Evolutionary conservation across 768 basidiomycete genomes (phyloP), one percentile per base, ranked within the genome.

Genomic region (Tremella yokohamensis): DNA sequence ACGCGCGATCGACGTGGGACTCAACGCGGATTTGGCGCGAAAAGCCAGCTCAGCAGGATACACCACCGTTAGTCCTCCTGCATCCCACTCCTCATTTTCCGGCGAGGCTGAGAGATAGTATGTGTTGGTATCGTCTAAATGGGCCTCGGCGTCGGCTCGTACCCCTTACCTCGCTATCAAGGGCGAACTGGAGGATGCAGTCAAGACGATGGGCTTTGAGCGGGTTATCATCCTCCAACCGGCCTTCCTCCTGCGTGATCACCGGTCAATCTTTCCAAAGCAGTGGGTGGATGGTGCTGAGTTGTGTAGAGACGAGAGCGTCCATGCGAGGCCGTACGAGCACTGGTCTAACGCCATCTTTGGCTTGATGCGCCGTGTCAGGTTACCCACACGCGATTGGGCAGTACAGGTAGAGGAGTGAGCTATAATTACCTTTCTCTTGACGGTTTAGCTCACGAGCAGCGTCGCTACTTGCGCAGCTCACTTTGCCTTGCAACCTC

Each of bases 401-500:
- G 29, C 29, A 11, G 29, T 34, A 34, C 29, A 11, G 11, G 29
- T 34, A 11, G 29, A 34, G 29, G 29, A 34, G 29, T 34, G 29
- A 34, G 29, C 29, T 34, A 4, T 11, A 4, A 34, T 34, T 34
- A 34, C 11, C 6, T 11, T 34, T 34, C 29, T 34, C 29, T 34
- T 34, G 29, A n/a, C n/a, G 29, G 11, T 34, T 11, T 11, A 34
- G 29, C 29, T 34, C 29, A 34, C 29, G 29, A 11, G 29, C 4
- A 72, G 70, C 29, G 60, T 75, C 47, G 74, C 69, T 15, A 63
- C 60, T 25, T 65, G 64, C 44, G 72, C 73, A 26, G 68, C 72
- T n/a, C 52, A 72, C 19, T 52, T 67, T 9, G 68, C 60, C 9
- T 56, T 63, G 12, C 44, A 68, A 40, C 61, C 61, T 11, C 66